A percentile compares a stretch with the other conserved stretches of the same genome.
These are phyloP conservation scores for Thelephora aurantiotincta DNA, from an alignment of 768 basidiomycete genomes.

Conservation along the genomic window DNA sequence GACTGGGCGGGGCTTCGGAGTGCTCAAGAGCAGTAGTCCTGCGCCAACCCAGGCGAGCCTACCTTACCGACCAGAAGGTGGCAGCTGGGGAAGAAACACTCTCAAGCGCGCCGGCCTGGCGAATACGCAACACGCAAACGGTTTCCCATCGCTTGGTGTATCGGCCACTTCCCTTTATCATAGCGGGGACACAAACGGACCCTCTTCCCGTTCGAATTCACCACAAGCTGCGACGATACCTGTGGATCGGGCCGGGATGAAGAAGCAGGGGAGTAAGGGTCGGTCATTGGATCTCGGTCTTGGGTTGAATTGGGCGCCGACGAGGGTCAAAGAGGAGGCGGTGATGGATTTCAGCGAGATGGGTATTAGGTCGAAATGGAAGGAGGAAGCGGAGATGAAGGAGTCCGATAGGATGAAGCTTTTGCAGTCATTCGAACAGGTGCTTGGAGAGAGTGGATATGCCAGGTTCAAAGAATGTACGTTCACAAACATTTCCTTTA, in stretches of 20 bases:
- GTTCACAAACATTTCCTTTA: slow-evolving; percentile 12
- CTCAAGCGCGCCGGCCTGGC: slow-evolving; percentile 19
- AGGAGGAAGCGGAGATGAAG: slow-evolving; percentile 11
- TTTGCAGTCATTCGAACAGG: slow-evolving; percentile 23
- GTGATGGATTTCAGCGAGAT: slow-evolving; percentile 23
- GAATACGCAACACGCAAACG: too few species aligned
- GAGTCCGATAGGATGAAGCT: slow-evolving; percentile 15
- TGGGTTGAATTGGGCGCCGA: slow-evolving; percentile 61
- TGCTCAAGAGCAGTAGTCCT: too few species aligned
- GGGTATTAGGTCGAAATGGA: slow-evolving; percentile 11
- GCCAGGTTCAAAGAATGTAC: slow-evolving; percentile 48
- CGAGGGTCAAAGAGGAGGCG: slow-evolving; percentile 51
- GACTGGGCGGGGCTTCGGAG: too few species aligned
- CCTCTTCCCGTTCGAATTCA: slow-evolving; percentile 42
- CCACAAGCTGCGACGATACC: slow-evolving; percentile 43
- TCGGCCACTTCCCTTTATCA: too few species aligned
- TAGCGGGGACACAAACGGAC: too few species aligned
- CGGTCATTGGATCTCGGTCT: slow-evolving; percentile 61
- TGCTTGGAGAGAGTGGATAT: slow-evolving; percentile 21
- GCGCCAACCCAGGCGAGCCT: too few species aligned
- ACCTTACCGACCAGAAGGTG: too few species aligned
- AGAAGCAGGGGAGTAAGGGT: slow-evolving; percentile 29
- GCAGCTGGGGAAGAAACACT: slow-evolving; percentile 41
- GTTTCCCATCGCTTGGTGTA: too few species aligned
- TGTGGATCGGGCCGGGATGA: slow-evolving; percentile 11